Evolutionary conservation across 1,139 yeast genomes (phyloP), one percentile per base, ranked within the genome.

Genomic region (Ogataea hybrid): DNA sequence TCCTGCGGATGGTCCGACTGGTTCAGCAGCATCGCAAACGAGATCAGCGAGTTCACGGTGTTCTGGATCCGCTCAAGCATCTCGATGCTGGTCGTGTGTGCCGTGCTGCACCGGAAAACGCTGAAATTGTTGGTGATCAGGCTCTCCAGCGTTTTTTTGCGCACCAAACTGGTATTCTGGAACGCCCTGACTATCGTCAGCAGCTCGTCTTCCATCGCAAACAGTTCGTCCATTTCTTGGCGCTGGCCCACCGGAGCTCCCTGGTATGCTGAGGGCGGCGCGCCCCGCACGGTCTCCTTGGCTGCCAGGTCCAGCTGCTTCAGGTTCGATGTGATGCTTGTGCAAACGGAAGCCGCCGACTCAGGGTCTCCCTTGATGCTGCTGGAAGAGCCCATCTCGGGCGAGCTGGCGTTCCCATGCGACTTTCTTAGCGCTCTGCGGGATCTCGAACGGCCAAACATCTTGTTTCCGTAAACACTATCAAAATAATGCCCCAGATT

Each of bases 61-160:
- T 45, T 49, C 39, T 63, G 68, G 52, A 63, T 54, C 38, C 52
- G 53, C 11, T 57, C 49, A 35, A 56, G 57, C 5, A 61, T 39
- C 5, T 48, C 47, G 7, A 56, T 38, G 10, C 58, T 51, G 1
- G 59, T 54, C 0, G 52, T 32, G 32, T 62, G 65, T 6, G 61
- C 57, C 25, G 62, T 47, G 2, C 58, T 56, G 5, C 56, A 46
- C 22, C 56, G 59, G 25, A 63, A 54, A n/a, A 64, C 44, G 27
- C 57, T 59, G 42, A 64, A 48, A 6, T 43, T 40, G 41, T 37
- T 44, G 22, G 25, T 16, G 7, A 46, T 42, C 21, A 44, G 31
- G n/a, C 31, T 43, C 20, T 39, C 47, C 21, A 48, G 27, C 28
- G 39, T 21, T 22, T 34, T 38, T 29, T 39, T 44, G 25, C 39